phyloP scores from a whole-genome alignment of 257 asterid genomes.

The Solanum appendiculatum region DNA sequence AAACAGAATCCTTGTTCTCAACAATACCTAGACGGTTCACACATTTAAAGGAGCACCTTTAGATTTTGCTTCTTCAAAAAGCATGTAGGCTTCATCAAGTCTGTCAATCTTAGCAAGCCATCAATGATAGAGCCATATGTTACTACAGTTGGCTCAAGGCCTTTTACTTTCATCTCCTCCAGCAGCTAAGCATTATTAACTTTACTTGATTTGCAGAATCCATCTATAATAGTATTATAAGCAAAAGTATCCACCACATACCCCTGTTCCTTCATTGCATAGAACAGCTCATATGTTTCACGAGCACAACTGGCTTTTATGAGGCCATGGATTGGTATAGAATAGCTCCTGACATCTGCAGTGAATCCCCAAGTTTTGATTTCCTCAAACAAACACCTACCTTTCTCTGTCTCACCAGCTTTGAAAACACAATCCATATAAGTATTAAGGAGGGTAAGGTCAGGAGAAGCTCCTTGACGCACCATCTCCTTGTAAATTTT shows the following conservation, averaged over 20 bases:
- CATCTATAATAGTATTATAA: slow-evolving; percentile 80
- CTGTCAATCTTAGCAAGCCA: slow-evolving; percentile 96
- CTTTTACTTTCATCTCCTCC: slow-evolving; percentile 88
- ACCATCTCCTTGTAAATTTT: too few species aligned
- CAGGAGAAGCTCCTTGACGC: too few species aligned
- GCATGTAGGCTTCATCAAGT: slow-evolving; percentile 92
- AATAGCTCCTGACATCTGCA: slow-evolving; percentile 80
- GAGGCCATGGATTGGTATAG: slow-evolving; percentile 78
- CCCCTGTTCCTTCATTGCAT: slow-evolving; percentile 85
- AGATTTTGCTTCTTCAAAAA: too few species aligned
- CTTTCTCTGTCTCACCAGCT: slow-evolving; percentile 75
- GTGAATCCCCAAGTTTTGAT: slow-evolving; percentile 45
- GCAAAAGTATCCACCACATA: slow-evolving; percentile 73
- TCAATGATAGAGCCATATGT: slow-evolving; percentile 90
- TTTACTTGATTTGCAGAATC: slow-evolving; percentile 86
- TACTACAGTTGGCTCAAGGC: slow-evolving; percentile 67
- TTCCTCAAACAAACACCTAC: slow-evolving; percentile 71
- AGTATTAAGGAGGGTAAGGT: too few species aligned
- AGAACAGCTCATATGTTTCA: slow-evolving; percentile 72
- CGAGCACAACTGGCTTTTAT: slow-evolving; percentile 78
- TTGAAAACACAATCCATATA: slow-evolving; percentile 82
- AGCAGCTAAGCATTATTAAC: slow-evolving; percentile 89
- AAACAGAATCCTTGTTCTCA: too few species aligned
- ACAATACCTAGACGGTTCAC: too few species aligned
- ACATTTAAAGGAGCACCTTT: too few species aligned